A percentile compares a stretch with the other conserved stretches of the same genome.
These are phyloP conservation scores for Crotalaria pallida DNA, from an alignment of 306 rosid species.

Conservation along the genomic window DNA sequence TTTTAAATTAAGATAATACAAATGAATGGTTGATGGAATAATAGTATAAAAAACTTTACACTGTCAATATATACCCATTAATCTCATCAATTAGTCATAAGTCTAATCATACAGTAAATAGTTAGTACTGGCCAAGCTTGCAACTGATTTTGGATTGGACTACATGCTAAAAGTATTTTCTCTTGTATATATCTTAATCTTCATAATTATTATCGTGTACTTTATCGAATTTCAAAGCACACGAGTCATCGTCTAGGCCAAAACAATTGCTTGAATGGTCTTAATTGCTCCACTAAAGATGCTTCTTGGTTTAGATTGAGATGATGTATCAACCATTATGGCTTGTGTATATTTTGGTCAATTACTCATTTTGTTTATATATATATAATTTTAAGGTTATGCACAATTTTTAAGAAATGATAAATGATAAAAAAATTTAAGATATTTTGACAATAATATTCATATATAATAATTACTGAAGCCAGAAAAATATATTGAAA, in stretches of 20 bases:
- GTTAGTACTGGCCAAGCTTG: neutral
- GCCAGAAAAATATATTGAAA: too few species aligned
- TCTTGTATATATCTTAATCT: neutral
- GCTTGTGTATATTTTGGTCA: neutral
- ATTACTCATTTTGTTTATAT: too few species aligned
- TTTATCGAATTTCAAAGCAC: neutral
- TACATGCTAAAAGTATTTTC: neutral
- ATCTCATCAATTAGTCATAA: neutral
- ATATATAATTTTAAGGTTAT: too few species aligned
- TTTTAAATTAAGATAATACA: too few species aligned
- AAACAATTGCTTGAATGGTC: constrained; percentile 2
- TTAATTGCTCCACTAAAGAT: constrained; percentile 5
- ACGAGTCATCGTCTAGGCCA: neutral
- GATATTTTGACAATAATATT: too few species aligned
- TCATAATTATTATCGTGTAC: neutral
- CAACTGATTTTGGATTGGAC: neutral
- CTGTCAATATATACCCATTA: too few species aligned
- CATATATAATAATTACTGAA: too few species aligned
- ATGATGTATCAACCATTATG: neutral
- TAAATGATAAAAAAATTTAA: too few species aligned
- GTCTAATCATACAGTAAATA: neutral
- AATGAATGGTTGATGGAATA: too few species aligned
- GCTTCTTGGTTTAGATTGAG: constrained; percentile 9
- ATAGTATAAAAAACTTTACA: too few species aligned
- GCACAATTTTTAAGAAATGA: too few species aligned